phyloP scores from a whole-genome alignment of 2,329 filamentous ascomycete genomes.

The Cladosporium phlei region DNA sequence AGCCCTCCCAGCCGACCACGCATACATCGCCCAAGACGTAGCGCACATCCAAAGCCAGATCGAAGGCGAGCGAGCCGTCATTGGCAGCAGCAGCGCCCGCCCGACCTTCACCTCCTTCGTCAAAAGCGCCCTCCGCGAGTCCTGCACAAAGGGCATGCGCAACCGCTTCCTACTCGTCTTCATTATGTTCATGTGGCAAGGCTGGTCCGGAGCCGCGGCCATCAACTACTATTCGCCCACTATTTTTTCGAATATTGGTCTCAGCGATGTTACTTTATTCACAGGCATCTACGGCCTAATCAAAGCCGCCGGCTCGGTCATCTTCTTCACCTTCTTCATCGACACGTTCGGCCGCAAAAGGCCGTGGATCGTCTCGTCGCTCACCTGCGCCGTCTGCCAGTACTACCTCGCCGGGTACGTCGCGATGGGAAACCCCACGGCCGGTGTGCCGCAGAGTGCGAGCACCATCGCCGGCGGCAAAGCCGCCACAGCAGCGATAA shows the following conservation, averaged over 20 bases:
- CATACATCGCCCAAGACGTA: constrained; percentile 29
- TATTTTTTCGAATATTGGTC: constrained; percentile 34
- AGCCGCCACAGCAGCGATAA: constrained; percentile 37
- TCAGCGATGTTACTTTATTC: constrained; percentile 33
- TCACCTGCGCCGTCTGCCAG: constrained; percentile 34
- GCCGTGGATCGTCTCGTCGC: constrained; percentile 29
- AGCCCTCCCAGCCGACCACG: constrained; percentile 19
- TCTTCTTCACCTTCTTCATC: constrained; percentile 36
- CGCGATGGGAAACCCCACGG: constrained; percentile 31
- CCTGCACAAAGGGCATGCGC: constrained; percentile 34
- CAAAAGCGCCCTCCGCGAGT: constrained; percentile 31
- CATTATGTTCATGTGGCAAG: constrained; percentile 36
- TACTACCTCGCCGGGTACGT: constrained; percentile 37
- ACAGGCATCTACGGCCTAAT: constrained; percentile 37
- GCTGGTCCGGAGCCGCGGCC: constrained; percentile 30
- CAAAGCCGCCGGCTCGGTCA: constrained; percentile 34
- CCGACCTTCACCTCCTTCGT: constrained; percentile 29
- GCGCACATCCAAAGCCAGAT: constrained; percentile 31
- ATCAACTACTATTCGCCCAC: constrained; percentile 37
- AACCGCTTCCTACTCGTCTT: constrained; percentile 39
- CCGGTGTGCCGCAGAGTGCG: constrained; percentile 27
- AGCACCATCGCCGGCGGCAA: constrained; percentile 36
- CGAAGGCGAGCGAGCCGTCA: constrained; percentile 28
- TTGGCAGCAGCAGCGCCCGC: constrained; percentile 27
- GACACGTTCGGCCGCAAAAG: constrained; percentile 34